These are phyloP conservation scores for Lavandula angustifolia DNA, from an alignment of 257 asterid species.

Conservation along the genomic window DNA sequence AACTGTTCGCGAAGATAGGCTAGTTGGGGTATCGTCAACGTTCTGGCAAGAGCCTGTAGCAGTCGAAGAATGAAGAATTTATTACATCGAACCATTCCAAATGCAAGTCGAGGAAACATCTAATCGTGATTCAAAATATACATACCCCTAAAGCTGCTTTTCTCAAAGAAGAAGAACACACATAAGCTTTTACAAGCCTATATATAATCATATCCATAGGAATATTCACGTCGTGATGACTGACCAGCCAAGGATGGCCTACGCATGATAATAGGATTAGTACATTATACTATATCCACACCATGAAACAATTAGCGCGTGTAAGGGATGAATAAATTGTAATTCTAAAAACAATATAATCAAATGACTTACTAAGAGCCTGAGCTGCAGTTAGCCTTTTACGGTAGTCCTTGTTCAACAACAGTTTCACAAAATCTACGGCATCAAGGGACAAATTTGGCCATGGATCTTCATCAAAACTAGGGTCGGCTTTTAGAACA, in stretches of 20 bases:
- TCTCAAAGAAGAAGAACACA: slow-evolving; percentile 81
- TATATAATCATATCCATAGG: slow-evolving; percentile 84
- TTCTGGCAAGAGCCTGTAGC: slow-evolving; percentile 84
- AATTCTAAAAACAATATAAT: neutral
- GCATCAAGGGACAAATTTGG: slow-evolving; percentile 52
- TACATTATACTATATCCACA: neutral
- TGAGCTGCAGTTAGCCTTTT: slow-evolving; percentile 60
- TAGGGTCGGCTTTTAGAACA: slow-evolving; percentile 58
- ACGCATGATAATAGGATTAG: slow-evolving; percentile 19
- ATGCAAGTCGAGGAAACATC: neutral
- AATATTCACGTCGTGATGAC: slow-evolving; percentile 71
- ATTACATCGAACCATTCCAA: no score
- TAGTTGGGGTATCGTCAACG: slow-evolving; percentile 72
- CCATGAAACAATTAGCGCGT: neutral
- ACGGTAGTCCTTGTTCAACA: slow-evolving; percentile 58
- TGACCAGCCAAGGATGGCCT: slow-evolving; percentile 99
- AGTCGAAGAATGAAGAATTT: neutral
- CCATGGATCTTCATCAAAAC: slow-evolving; percentile 59
- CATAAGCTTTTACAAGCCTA: slow-evolving; percentile 86
- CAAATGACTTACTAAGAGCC: slow-evolving; percentile 48
- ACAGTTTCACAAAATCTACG: slow-evolving; percentile 52
- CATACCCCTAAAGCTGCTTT: slow-evolving; percentile 88
- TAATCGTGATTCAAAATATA: slow-evolving; percentile 4
- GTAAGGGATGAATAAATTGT: neutral
- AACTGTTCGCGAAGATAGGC: slow-evolving; percentile 91